Evolutionary conservation across 495 filamentous ascomycete genomes (phyloP).

Genomic region (Astrothelium macrocarpum): DNA sequence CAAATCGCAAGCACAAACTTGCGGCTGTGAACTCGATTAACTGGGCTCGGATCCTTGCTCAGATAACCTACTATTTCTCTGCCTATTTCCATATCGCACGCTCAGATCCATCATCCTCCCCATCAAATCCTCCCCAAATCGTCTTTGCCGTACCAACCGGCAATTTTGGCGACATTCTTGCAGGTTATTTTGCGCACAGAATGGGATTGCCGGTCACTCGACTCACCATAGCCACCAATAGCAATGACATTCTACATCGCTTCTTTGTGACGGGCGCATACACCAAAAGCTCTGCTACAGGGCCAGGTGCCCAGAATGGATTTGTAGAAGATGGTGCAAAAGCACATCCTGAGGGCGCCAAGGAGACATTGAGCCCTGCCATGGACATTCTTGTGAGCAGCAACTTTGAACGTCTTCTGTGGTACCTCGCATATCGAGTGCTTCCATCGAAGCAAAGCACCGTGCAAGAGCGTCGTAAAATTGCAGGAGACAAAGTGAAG

Average conservation of each 20-base stretch:
- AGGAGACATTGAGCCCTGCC: conserved; percentile 80
- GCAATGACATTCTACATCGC: conserved; percentile 74
- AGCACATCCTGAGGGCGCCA: conserved; percentile 60
- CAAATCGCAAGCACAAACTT: conserved; percentile 64
- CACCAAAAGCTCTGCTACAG: conserved; percentile 60
- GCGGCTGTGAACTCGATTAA: conserved; percentile 89
- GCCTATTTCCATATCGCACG: conserved; percentile 71
- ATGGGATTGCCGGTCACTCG: conserved; percentile 85
- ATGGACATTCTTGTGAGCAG: conserved; percentile 95
- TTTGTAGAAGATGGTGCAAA: conserved; percentile 51
- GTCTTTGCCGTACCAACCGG: conserved; percentile 81
- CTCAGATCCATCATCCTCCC: conserved; percentile 37
- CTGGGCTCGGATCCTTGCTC: conserved; percentile 81
- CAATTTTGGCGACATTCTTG: conserved; percentile 95
- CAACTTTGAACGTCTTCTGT: conserved; percentile 95
- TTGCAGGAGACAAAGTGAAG: conserved; percentile 52
- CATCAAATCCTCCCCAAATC: conserved; percentile 43
- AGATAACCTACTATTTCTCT: conserved; percentile 88
- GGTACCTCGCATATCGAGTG: conserved; percentile 72
- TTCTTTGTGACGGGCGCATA: conserved; percentile 78
- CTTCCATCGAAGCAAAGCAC: conserved; percentile 25
- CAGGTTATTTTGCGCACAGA: conserved; percentile 79
- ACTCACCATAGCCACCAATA: conserved; percentile 81
- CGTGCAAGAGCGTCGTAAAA: conserved; percentile 28
- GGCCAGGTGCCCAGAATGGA: conserved; percentile 45